A percentile compares a stretch with the other conserved stretches of the same genome.
Conservation (phyloP, 495 filamentous ascomycete genomes). For the Aspergillus hancockii region DNA sequence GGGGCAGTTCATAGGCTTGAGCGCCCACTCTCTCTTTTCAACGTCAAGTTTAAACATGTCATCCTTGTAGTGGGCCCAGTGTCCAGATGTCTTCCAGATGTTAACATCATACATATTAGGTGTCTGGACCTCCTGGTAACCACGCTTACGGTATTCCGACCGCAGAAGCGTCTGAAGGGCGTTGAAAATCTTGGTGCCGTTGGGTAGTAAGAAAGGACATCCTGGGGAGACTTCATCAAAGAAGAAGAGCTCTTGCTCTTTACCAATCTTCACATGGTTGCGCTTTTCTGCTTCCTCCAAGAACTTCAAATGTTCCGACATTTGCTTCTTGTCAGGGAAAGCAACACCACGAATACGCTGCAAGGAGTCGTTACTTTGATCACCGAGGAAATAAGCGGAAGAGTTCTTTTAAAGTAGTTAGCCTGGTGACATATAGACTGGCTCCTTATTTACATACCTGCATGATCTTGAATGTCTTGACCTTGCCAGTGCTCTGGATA, state of each 20-base stretch:
- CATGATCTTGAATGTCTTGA: slow-evolving; percentile 93
- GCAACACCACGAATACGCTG: slow-evolving; percentile 96
- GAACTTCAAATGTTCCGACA: slow-evolving; percentile 88
- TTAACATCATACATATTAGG: slow-evolving; percentile 94
- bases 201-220: slow-evolving; percentile 90
- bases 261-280: slow-evolving; percentile 87
- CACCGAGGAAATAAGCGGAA: slow-evolving; percentile 94
- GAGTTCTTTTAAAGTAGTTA: slow-evolving; percentile 68
- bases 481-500: slow-evolving; percentile 87
- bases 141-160: slow-evolving; percentile 87
- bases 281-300: slow-evolving; percentile 95
- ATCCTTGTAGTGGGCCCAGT: slow-evolving; percentile 94
- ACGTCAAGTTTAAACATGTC: slow-evolving; percentile 95
- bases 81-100: slow-evolving; percentile 91
- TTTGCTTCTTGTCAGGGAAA: slow-evolving; percentile 94
- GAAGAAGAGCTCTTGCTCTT: slow-evolving; percentile 95
- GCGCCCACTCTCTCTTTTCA: slow-evolving; percentile 75
- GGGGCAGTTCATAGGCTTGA: slow-evolving; percentile 99
- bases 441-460: slow-evolving; percentile 47
- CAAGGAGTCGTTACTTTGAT: slow-evolving; percentile 86
- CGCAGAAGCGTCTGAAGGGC: slow-evolving; percentile 76
- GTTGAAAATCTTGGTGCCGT: slow-evolving; percentile 91
- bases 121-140: slow-evolving; percentile 91
- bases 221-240: slow-evolving; percentile 91
- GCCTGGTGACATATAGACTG: neutral